Percentiles rank a stretch among this genome's conserved stretches.
Evolutionary conservation across 345 rosid genomes (phyloP).

Genomic region (Linum trigynum): DNA sequence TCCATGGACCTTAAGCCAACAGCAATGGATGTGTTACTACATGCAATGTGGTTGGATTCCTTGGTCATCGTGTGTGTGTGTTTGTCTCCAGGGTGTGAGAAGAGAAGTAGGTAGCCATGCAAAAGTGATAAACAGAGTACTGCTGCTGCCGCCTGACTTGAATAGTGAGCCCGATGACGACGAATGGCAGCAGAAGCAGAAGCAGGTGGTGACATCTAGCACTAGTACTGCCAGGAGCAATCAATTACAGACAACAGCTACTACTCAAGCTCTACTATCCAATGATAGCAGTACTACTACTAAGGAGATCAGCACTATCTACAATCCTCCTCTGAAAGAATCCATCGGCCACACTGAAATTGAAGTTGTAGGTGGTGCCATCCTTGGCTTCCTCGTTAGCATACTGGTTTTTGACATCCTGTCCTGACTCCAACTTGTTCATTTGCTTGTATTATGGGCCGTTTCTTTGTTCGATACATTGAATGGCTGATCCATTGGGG

Average conservation of each 20-base stretch:
- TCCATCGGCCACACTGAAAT: slow-evolving; percentile 77
- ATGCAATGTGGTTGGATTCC: not conserved
- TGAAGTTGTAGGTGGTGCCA: slow-evolving; percentile 75
- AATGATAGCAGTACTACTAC: not conserved
- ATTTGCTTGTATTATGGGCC: no score
- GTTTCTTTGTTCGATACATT: no score
- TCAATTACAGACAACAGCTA: no score
- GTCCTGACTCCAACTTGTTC: not conserved
- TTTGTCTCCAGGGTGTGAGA: slow-evolving; percentile 56
- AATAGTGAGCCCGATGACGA: no score
- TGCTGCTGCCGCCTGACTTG: not conserved
- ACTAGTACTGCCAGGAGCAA: no score
- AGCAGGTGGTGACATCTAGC: no score
- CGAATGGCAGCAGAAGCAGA: no score
- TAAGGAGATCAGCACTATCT: slow-evolving; percentile 17
- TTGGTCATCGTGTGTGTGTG: not conserved
- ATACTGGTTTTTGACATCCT: slow-evolving; percentile 30
- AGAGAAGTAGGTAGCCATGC: slow-evolving; percentile 95
- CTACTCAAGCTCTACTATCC: not conserved
- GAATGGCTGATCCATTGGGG: no score
- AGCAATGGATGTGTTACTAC: not conserved
- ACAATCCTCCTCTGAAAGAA: slow-evolving; percentile 41
- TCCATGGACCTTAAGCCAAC: not conserved
- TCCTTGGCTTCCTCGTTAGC: slow-evolving; percentile 59
- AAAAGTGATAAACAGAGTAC: slow-evolving; percentile 42